phyloP scores from a whole-genome alignment of 305 asterid species.

The Fraxinus latifolia region DNA sequence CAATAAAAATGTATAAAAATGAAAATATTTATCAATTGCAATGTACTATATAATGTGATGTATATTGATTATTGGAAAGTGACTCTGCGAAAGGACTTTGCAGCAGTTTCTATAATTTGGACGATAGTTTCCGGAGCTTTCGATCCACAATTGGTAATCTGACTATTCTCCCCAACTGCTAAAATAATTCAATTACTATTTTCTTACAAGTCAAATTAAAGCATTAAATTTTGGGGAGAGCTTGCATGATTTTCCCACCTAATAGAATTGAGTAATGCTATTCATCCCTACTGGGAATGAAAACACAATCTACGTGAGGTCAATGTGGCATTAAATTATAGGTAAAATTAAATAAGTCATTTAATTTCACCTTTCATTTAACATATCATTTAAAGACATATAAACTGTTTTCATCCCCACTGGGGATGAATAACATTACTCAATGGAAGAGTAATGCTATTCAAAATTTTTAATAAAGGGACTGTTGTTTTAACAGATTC shows the following conservation, averaged over 20 bases:
- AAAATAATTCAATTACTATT: background rate
- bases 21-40: too few relatives aligned
- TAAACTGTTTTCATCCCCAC: too few relatives aligned
- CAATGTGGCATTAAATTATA: too few relatives aligned
- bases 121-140: background rate
- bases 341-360: too few relatives aligned
- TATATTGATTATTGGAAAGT: background rate
- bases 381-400: too few relatives aligned
- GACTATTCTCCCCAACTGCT: background rate
- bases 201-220: background rate
- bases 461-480: background rate
- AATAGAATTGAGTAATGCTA: too few relatives aligned
- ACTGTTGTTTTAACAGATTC: background rate
- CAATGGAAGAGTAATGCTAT: too few relatives aligned
- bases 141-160: background rate
- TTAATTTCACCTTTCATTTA: too few relatives aligned
- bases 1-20: too few relatives aligned
- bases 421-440: too few relatives aligned
- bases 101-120: background rate
- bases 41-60: background rate
- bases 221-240: background rate
- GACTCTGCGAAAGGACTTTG: background rate
- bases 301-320: too few relatives aligned
- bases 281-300: too few relatives aligned
- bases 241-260: background rate